Base-by-base conservation (phyloP, 805 yeast species). In the Yamadazyma phyllophila region DNA sequence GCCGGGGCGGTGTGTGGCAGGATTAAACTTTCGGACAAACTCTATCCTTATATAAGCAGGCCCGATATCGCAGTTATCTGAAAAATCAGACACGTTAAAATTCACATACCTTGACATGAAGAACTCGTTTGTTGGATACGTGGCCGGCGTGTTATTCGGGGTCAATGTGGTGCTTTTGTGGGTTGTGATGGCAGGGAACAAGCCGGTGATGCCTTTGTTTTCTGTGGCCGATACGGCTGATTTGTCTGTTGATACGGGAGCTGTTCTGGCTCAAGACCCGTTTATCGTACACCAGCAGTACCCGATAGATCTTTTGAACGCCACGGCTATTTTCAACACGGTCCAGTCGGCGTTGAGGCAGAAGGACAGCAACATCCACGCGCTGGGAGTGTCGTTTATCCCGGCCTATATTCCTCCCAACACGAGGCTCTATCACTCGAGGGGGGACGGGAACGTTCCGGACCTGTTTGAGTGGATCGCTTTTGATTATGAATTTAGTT, bases 351-450 rank as follows among this genome's bases (percentile, higher is more conserved):
- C 80, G 1, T 57, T 78, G 43, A 78, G 76, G 51, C 79, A 77
- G 48, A 74, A 76, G 41, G 72, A 73, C 39, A 63, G 78, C 11
- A 78, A 79, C 57, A 52, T 80, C 26, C 66, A 73, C 41, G 85
- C 88, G 0, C 70, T 74, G 11, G 80, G 85, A 3, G 80, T 82
- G 14, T 69, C 79, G 5, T 78, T 71, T 50, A 70, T 81, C 34
- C 85, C 88, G 0, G 87, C 83, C 1, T 73, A 71, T 44, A 67
- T 82, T 17, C 85, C 86, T 0, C 68, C 76, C 36, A 83, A 83
- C 3, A 80, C 86, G 0, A 53, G 77, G 31, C 54, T 82, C 41
- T 82, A 78, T 46, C 87, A 82, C 58, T 67, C 82, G 0, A 79
- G 78, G 3, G 44, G 49, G 3, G 49, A 56, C n/a, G 69, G 71